Evolutionary conservation across 305 asterid genomes (phyloP), one percentile per base, ranked within the genome.

Genomic region (Stenogyne calaminthoides): DNA sequence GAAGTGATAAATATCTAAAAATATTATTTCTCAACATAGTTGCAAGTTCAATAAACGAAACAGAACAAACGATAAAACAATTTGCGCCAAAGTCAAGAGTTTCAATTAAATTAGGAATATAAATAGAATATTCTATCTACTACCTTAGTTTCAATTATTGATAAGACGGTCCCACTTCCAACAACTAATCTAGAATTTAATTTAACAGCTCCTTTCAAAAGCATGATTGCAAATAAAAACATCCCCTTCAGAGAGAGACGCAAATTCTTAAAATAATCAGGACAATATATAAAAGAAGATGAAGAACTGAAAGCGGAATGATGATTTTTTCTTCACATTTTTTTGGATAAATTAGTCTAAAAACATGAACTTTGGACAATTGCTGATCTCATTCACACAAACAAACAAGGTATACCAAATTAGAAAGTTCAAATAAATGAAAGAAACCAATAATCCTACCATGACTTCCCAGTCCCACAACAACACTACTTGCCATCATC

Each of bases 361-460:
- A 49, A 32, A n/a, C 68, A 12, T 29, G 12, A 63, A 19, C 71
- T 80, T 70, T 72, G 78, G 70, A 75, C 83, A 76, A 62, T 29
- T 62, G 40, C 55, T 69, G 75, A 73, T 71, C 34, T 49, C 55
- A 47, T 78, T 66, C 65, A 60, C 36, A 32, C 36, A 32, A 71
- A 64, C 8, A 37, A 67, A 34, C 58, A 72, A 51, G 22, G 47
- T 73, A 72, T 59, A 56, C 14, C 60, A 65, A 39, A 20, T 46
- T 59, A 37, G 59, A 51, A 51, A 60, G 27, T 18, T 59, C 5
- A 32, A 71, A 51, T 62, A 56, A 55, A 70, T 62, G 10, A 51
- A 32, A 47, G 52, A 64, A 49, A 60, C 73, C 54, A 49, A 56
- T 71, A 39, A 56, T 71, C 61, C 46, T 32, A 72, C 64, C 59